Evolutionary conservation across 805 yeast genomes (phyloP), one percentile per base, ranked within the genome.

Genomic region (Metschnikowia colocasiae): DNA sequence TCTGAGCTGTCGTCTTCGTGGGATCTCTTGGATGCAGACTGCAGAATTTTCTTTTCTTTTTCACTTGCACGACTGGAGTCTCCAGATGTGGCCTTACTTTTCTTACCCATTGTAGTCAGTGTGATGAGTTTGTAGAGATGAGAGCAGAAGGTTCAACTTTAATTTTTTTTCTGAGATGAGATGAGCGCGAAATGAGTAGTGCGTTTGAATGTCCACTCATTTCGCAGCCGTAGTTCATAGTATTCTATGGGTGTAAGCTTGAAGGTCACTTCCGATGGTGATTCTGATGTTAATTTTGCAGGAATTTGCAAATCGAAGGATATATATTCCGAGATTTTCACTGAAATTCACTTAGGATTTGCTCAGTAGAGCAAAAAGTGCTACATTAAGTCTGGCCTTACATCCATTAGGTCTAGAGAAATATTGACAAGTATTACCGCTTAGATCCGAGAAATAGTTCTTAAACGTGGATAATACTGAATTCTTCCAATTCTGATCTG

Each of bases 1-100:
- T 29, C 42, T 13, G 42, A 39, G 32, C 29, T 29, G 34, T 61
- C 69, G 19, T 59, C 68, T 15, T 56, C 68, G 45, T 64, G 66
- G 46, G 57, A 42, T 56, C 72, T 47, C 53, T 61, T 60, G 41
- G 47, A 35, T 39, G 29, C 43, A 45, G 32, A 39, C 13, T 31
- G 25, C 29, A 6, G n/a, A 36, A 31, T 23, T 33, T 41, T 37
- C 23, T 46, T 35, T 30, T 19, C 31, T 32, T 46, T 20, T n/a
- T 19, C 29, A 42, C 18, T 9, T 15, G 31, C 26, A 25, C 19
- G 12, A 26, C 46, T 35, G 35, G 39, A 8, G 40, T 10, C 26
- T 30, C 27, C 43, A 30, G 38, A 6, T 22, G 37, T n/a, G 32
- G 27, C 42, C 36, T 40, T 48, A 23, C 15, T 30, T 45, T 38